Base-by-base conservation (phyloP, 1,139 yeast species). In the Yamadazyma membranifaciens region DNA sequence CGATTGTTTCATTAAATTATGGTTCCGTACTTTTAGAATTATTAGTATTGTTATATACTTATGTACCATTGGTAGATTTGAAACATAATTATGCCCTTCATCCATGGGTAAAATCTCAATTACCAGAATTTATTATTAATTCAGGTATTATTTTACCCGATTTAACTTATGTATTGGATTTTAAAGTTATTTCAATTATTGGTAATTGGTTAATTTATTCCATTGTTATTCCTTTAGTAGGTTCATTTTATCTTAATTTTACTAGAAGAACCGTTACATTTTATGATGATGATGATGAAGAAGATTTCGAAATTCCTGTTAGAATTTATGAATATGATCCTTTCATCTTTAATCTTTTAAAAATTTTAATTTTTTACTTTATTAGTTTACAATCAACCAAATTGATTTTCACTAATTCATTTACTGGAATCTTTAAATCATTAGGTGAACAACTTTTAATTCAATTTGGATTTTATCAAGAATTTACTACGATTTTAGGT, bases 201-300 rank as follows among this genome's bases (percentile, higher is more conserved):
- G 32, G 52, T 24, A 53, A 67, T 43, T 78, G 83, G 83, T 43
- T 50, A n/a, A 36, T 67, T 13, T 51, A 63, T 38, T 63, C 79
- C 2, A 56, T 74, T 37, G 45, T 58, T 10, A 37, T 72, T 31
- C 87, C 87, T 22, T 57, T 70, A 50, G 39, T 68, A 30, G 50
- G 63, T 24, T 71, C 81, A 25, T 78, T 73, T 60, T 78, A 73
- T 59, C 54, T 78, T 52, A 78, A 78, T 59, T 78, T 78, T 58
- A 65, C 80, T 43, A 67, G 73, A 52, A 64, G 75, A 62, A 60
- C 71, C 43, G 62, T 70, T 12, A 34, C 43, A n/a, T 37, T 36
- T 22, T 69, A 44, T 60, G 68, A 40, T 12, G 43, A 40, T 44
- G 61, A 62, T 31, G 59, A 63, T 38, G 71, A 65, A 45, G 68